These are phyloP conservation scores for Kalmusia sp. DNA, from an alignment of 2,329 filamentous ascomycete genomes.

Conservation along the genomic window DNA sequence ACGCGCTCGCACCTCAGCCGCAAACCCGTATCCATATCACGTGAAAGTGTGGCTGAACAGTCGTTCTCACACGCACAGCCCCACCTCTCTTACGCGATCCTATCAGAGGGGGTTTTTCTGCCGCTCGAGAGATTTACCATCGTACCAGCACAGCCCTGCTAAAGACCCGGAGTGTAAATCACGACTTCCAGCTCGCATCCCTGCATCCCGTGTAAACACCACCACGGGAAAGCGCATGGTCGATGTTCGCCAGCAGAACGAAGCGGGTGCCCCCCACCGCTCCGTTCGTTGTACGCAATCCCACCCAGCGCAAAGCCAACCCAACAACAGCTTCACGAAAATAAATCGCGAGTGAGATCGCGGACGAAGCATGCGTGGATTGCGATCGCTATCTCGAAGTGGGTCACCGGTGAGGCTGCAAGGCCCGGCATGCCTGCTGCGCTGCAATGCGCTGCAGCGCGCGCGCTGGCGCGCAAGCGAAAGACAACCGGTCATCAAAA, in stretches of 20 bases:
- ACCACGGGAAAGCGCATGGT: too few species aligned
- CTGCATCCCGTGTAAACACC: too few species aligned
- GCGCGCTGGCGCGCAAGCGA: slow-evolving; percentile 1
- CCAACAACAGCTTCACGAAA: too few species aligned
- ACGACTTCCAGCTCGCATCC: too few species aligned
- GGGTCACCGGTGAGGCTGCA: slow-evolving; percentile 10
- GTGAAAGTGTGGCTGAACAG: slow-evolving; percentile 11
- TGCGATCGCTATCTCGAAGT: background rate
- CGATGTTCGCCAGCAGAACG: too few species aligned
- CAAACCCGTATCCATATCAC: background rate
- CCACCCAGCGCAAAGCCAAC: too few species aligned
- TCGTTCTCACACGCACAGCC: slow-evolving; percentile 13
- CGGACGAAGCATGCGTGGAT: too few species aligned
- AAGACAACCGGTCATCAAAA: slow-evolving; percentile 1
- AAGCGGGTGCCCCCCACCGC: too few species aligned
- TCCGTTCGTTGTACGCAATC: too few species aligned
- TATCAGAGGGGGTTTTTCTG: slow-evolving; percentile 8
- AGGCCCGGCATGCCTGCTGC: background rate
- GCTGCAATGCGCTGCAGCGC: slow-evolving; percentile 3
- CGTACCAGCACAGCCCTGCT: slow-evolving; percentile 13
- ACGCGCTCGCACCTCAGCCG: background rate
- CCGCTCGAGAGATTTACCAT: too few species aligned
- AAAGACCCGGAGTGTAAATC: background rate
- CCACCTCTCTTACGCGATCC: background rate
- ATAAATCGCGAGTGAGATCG: too few species aligned